phyloP scores from a whole-genome alignment of 129 eudicot genomes.

The Ambrosia artemisiifolia region DNA sequence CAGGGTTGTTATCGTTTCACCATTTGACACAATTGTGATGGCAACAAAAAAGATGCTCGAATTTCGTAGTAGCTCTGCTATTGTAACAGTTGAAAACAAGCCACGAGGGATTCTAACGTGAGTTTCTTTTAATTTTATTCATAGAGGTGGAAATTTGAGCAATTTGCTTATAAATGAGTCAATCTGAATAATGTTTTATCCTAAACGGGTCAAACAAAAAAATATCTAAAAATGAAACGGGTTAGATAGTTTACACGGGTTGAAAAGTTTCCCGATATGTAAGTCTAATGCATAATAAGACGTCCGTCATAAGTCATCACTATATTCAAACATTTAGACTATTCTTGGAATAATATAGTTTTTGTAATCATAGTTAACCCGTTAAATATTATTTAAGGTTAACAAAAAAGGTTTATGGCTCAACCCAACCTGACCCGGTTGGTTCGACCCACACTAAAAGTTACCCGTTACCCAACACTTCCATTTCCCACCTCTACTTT shows the following conservation, averaged over 20 bases:
- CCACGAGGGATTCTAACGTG: slow-evolving; percentile 94
- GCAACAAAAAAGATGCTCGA: slow-evolving; percentile 97
- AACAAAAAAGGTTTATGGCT: background rate
- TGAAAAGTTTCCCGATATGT: background rate
- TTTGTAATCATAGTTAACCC: background rate
- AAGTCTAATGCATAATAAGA: background rate
- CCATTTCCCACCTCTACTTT: background rate
- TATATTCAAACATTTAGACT: background rate
- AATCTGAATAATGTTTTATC: background rate
- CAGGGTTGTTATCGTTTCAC: slow-evolving; percentile 79
- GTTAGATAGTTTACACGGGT: background rate
- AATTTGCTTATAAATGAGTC: background rate
- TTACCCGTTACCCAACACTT: background rate
- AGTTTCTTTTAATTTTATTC: slow-evolving; percentile 27
- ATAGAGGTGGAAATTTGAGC: background rate
- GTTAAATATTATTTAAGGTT: background rate
- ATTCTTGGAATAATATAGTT: background rate
- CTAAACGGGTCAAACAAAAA: background rate
- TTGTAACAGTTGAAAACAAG: slow-evolving; percentile 81
- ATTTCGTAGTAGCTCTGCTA: slow-evolving; percentile 61
- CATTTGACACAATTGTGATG: slow-evolving; percentile 77
- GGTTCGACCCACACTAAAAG: background rate
- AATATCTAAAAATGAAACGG: background rate
- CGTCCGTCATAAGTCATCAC: background rate
- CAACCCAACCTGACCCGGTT: background rate